Evolutionary conservation across 1,284 basidiomycete species (phyloP).

Genomic region (Taiwanofungus camphoratus): DNA sequence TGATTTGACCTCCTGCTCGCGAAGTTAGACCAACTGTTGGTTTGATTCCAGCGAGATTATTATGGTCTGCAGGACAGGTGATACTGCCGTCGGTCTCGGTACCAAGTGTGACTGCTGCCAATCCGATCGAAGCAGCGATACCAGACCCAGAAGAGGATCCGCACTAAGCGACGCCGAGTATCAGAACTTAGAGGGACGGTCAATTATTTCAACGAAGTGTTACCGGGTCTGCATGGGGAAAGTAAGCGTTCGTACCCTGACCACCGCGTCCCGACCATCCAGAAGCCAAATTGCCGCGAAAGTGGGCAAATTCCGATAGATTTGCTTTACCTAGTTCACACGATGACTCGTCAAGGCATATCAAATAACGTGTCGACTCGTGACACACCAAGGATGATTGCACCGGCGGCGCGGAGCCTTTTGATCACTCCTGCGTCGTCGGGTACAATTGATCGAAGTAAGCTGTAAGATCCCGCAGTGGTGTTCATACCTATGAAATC

Average conservation of each 20-base stretch:
- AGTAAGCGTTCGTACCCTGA: conserved; percentile 34
- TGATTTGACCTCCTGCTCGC: conserved; percentile 47
- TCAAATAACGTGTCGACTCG: conserved; percentile 19
- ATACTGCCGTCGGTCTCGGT: conserved; percentile 61
- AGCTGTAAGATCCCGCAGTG: conserved; percentile 38
- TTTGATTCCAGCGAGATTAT: conserved; percentile 47
- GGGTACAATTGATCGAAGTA: conserved; percentile 36
- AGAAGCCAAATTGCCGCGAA: conserved; percentile 25
- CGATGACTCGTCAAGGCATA: conserved; percentile 15
- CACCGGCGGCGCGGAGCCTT: conserved; percentile 36
- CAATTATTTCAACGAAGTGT: not conserved
- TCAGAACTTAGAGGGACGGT: not conserved
- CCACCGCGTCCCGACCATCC: conserved; percentile 39
- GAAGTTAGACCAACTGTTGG: conserved; percentile 59
- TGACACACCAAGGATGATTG: conserved; percentile 34
- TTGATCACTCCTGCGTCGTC: conserved; percentile 35
- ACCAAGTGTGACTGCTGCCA: conserved; percentile 50
- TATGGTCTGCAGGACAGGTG: conserved; percentile 33
- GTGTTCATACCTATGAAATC: conserved; percentile 53
- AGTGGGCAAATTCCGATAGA: conserved; percentile 26
- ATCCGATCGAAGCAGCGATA: conserved; percentile 52
- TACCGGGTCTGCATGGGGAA: conserved; percentile 31
- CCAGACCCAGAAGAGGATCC: conserved; percentile 52
- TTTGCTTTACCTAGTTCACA: conserved; percentile 23
- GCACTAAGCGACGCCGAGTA: too few species aligned